Conservation (phyloP, 2,329 filamentous ascomycete genomes). For the Trichoderma sp. region DNA sequence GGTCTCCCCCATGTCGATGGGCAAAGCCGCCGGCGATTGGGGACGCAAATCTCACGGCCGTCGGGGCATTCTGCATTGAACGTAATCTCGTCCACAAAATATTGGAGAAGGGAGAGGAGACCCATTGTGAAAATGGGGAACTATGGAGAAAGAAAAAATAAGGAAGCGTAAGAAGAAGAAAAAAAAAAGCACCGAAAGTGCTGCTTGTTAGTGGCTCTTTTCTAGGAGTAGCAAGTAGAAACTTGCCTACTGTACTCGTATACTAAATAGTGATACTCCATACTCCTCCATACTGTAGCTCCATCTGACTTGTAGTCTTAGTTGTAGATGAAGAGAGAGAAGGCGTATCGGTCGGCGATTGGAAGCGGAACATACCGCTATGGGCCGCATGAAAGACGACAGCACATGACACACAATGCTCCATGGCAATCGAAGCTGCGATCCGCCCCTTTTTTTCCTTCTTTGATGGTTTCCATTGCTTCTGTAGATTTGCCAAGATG, state of each 20-base stretch:
- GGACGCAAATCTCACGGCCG: not conserved
- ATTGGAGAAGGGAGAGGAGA: not conserved
- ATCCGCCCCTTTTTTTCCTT: not conserved
- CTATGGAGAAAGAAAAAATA: not conserved
- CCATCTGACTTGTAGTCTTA: not conserved
- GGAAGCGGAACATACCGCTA: not conserved
- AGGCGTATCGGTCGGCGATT: not conserved
- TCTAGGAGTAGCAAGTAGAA: no score
- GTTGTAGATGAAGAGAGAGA: not conserved
- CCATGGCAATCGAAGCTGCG: not conserved
- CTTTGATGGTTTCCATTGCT: not conserved
- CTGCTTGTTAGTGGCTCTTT: not conserved
- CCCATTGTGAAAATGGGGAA: not conserved
- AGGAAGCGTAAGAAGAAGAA: not conserved
- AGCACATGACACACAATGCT: conserved; percentile 5
- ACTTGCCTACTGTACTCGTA: not conserved
- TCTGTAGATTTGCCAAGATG: not conserved
- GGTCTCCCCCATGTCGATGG: not conserved
- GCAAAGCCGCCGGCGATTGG: not conserved
- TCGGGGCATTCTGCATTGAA: conserved; percentile 2
- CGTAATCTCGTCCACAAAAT: conserved; percentile 11
- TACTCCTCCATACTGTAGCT: not conserved
- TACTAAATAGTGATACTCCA: not conserved
- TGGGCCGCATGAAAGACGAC: not conserved
- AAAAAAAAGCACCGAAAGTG: not conserved